Base-by-base conservation (phyloP, 352 stramenopile genomes). In the Globisporangium irregulare region DNA sequence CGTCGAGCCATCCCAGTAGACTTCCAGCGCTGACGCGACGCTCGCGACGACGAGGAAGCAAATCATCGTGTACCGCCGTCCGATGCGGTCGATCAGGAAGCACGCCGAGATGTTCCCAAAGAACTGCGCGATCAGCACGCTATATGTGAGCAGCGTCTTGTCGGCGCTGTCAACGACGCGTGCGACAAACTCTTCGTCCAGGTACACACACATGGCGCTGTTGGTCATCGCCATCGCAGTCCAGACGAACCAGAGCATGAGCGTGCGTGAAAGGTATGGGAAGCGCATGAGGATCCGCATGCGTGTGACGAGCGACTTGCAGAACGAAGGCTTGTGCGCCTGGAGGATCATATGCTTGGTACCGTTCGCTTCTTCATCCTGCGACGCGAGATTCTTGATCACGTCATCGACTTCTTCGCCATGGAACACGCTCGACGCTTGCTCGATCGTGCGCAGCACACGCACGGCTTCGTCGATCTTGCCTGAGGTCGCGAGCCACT, bases 171-270 rank as follows among this genome's bases (percentile, higher is more conserved):
- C 20, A 4, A 29, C 81, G 50, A 80, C 72, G 24, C 81, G 57
- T 5, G 9, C 50, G 0, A 20, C 51, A 59, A 24, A 74, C 62
- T 4, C 18, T 14, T 53, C 74, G 75, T 38, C 68, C 38, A 77
- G 54, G 56, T 75, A 81, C 22, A 73, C 74, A 22, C 65, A 62
- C 25, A 70, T 71, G 64, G 73, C 66, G 43, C 72, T 69, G 56
- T 75, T 69, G 4, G 48, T 77, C 57, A 75, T 64, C 24, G 74
- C 50, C 14, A 66, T 62, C 9, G 46, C 59, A 46, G 78, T 81
- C 73, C 71, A 82, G 29, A 78, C 68, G 46, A 87, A 62, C 78
- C 80, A 88, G 59, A 87, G 77, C 53, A 79, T 41, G 20, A 70
- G 34, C 36, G 82, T 86, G 18, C 78, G 78, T 10, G 38, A 1